Conservation (phyloP, 352 stramenopile genomes). For the Pythium dissotocum region DNA sequence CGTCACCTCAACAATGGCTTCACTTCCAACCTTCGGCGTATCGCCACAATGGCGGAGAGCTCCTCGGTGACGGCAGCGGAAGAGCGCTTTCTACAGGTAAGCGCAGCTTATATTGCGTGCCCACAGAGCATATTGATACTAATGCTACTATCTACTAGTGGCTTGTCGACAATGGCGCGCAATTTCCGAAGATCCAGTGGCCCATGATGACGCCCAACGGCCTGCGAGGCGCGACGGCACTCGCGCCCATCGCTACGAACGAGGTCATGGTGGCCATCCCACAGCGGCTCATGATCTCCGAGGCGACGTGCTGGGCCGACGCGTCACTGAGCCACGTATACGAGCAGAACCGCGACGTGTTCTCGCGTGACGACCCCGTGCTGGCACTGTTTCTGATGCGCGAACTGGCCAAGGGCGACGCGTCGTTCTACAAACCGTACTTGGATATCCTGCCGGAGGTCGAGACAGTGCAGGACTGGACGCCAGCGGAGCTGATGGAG, state of each 20-base stretch:
- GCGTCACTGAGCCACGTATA: constrained; percentile 47
- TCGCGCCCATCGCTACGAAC: constrained; percentile 43
- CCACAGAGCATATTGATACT: neutral
- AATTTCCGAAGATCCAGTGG: constrained; percentile 80
- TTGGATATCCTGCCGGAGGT: constrained; percentile 80
- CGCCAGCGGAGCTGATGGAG: constrained; percentile 51
- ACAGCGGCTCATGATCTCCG: constrained; percentile 66
- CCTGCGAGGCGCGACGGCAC: constrained; percentile 61
- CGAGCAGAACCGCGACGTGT: constrained; percentile 60
- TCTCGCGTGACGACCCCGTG: constrained; percentile 78
- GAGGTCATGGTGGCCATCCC: constrained; percentile 79
- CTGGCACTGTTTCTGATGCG: constrained; percentile 84
- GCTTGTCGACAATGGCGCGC: constrained; percentile 66
- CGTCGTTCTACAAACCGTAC: constrained; percentile 90
- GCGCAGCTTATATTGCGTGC: neutral
- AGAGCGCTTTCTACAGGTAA: constrained; percentile 52
- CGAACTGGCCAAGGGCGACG: constrained; percentile 56
- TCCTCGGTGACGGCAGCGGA: constrained; percentile 26
- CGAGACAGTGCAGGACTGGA: constrained; percentile 85
- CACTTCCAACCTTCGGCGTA: neutral
- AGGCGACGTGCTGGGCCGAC: constrained; percentile 59
- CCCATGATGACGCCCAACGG: constrained; percentile 48
- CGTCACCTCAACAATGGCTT: constrained; percentile 16
- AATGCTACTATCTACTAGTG: constrained; percentile 34
- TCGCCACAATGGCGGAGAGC: neutral